Evolutionary conservation across 2,329 filamentous ascomycete species (phyloP).

Genomic region (Hypoxylon sp.): DNA sequence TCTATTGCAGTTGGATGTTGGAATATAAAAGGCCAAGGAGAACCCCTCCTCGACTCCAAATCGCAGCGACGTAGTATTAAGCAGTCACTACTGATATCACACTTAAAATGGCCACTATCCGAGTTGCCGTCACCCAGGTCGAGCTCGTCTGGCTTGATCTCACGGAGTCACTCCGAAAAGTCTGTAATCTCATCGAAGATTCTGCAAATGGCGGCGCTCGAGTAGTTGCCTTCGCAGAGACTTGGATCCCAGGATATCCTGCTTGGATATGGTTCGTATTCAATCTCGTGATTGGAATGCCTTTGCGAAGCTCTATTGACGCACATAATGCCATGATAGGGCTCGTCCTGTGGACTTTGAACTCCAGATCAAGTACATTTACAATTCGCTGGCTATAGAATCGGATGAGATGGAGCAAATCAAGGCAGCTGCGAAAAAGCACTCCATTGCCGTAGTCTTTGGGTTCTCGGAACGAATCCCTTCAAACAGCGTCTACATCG

Average conservation of each 20-base stretch:
- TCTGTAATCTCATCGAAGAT: constrained; percentile 63
- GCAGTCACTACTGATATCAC: not conserved
- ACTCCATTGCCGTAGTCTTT: constrained; percentile 60
- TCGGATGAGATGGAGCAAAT: constrained; percentile 58
- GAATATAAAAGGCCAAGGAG: too few relatives aligned
- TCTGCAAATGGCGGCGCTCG: constrained; percentile 63
- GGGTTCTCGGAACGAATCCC: constrained; percentile 60
- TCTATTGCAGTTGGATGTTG: too few relatives aligned
- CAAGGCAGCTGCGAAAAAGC: constrained; percentile 52
- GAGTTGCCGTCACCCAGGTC: constrained; percentile 65
- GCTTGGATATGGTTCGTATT: constrained; percentile 57
- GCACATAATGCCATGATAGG: constrained; percentile 45
- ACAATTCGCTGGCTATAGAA: constrained; percentile 52
- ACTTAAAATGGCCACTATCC: constrained; percentile 39
- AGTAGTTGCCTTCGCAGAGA: constrained; percentile 64
- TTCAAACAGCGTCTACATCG: constrained; percentile 60
- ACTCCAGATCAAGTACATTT: constrained; percentile 53
- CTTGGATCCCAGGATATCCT: constrained; percentile 63
- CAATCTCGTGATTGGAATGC: not conserved
- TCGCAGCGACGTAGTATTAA: not conserved
- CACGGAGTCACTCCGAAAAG: constrained; percentile 62
- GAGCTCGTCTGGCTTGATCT: constrained; percentile 70
- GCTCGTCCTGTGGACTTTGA: constrained; percentile 52
- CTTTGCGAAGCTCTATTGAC: constrained; percentile 10
- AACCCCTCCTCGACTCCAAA: not conserved